Evolutionary conservation across 768 basidiomycete species (phyloP).

Genomic region (Kwoniella pini): DNA sequence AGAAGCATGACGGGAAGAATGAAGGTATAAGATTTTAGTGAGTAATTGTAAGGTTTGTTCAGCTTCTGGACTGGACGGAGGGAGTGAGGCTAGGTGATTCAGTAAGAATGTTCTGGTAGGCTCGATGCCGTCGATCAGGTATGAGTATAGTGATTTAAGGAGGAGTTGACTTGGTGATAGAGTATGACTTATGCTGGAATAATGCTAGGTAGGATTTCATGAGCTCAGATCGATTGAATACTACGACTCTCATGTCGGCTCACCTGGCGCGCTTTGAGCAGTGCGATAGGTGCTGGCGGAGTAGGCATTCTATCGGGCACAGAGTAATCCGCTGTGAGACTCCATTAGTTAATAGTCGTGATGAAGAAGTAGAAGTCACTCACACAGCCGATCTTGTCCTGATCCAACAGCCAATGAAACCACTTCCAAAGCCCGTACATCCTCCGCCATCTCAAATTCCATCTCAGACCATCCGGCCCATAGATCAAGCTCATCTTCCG

Average conservation of each 20-base stretch:
- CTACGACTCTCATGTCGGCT: constrained; percentile 4
- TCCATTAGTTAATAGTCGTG: constrained; percentile 9
- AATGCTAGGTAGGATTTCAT: neutral
- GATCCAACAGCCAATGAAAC: constrained; percentile 22
- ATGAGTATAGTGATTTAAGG: constrained; percentile 41
- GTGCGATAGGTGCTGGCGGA: constrained; percentile 2
- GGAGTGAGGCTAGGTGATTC: constrained; percentile 35
- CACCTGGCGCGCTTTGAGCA: too few relatives aligned
- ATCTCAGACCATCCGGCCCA: constrained; percentile 56
- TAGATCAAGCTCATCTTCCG: constrained; percentile 44
- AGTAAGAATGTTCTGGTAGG: constrained; percentile 30
- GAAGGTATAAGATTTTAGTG: constrained; percentile 46
- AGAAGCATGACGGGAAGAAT: constrained; percentile 32
- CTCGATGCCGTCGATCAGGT: constrained; percentile 37
- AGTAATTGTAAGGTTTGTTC: constrained; percentile 51
- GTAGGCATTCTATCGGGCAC: constrained; percentile 15
- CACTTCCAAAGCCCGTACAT: constrained; percentile 26
- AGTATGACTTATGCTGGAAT: neutral
- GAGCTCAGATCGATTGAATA: neutral
- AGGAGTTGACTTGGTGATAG: constrained; percentile 18
- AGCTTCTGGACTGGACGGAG: constrained; percentile 31
- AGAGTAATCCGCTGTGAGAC: constrained; percentile 8
- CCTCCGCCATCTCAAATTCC: constrained; percentile 51
- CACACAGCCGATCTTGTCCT: constrained; percentile 6
- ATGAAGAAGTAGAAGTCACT: neutral